A percentile compares a stretch with the other conserved stretches of the same genome.
Conservation (phyloP, 345 rosid genomes). For the Lumnitzera littorea region DNA sequence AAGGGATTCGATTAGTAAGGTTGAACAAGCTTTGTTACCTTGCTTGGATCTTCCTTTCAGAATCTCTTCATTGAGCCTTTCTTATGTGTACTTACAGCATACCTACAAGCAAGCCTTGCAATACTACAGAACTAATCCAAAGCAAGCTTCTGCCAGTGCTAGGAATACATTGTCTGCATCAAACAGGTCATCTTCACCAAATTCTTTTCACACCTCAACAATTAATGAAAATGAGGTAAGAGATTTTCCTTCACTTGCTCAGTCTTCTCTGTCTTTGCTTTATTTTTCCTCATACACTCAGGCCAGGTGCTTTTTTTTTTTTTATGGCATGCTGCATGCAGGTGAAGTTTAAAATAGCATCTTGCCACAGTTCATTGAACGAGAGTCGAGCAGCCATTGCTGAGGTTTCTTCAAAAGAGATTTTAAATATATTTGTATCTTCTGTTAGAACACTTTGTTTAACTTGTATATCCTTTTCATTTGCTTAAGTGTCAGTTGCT, state of each 20-base stretch:
- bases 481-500: neutral
- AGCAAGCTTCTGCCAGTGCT: conserved; percentile 57
- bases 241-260: neutral
- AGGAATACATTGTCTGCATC: conserved; percentile 66
- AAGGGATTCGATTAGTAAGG: no score
- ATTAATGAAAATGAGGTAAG: conserved; percentile 85
- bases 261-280: neutral
- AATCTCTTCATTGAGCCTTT: neutral
- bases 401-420: conserved; percentile 41
- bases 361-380: conserved; percentile 65
- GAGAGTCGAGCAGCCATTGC: conserved; percentile 75
- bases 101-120: conserved; percentile 84
- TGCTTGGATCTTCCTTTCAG: neutral
- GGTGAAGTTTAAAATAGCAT: conserved; percentile 95
- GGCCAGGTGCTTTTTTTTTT: neutral
- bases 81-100: conserved; percentile 34
- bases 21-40: neutral
- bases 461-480: neutral
- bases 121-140: conserved; percentile 59
- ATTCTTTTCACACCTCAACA: conserved; percentile 52
- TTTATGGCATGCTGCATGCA: conserved; percentile 14
- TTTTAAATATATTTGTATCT: conserved; percentile 7
- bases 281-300: no score
- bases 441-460: conserved; percentile 1
- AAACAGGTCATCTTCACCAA: conserved; percentile 73